Evolutionary conservation across 768 basidiomycete genomes (phyloP).

Genomic region (Auriculariales sp.): DNA sequence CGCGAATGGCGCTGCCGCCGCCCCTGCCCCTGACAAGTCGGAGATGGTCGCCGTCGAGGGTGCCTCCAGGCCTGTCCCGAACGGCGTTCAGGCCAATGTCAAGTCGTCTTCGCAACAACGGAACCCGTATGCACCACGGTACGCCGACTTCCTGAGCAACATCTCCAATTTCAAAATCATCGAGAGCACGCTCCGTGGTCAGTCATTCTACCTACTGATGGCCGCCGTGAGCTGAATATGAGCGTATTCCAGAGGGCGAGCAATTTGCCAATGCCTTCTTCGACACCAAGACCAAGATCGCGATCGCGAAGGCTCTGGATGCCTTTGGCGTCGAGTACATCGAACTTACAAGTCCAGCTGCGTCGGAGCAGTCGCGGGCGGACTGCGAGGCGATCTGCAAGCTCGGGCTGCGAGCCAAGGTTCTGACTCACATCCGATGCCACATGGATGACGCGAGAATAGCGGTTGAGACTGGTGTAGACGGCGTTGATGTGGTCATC

Average conservation of each 20-base stretch:
- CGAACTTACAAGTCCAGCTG: conserved; percentile 94
- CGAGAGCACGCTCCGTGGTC: conserved; percentile 90
- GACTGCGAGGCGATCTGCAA: conserved; percentile 99
- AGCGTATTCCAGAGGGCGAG: conserved; percentile 62
- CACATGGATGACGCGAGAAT: conserved; percentile 99
- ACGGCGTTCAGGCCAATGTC: conserved; percentile 22
- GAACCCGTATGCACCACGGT: conserved; percentile 84
- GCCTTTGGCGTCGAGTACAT: conserved; percentile 99
- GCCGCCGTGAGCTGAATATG: neutral
- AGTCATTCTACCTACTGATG: conserved; percentile 9
- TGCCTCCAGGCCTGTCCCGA: no score
- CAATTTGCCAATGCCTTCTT: conserved; percentile 99
- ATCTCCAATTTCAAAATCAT: conserved; percentile 92
- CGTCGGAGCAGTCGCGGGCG: conserved; percentile 83
- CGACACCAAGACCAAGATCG: conserved; percentile 98
- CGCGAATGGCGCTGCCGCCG: conserved; percentile 30
- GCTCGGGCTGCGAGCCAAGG: conserved; percentile 90
- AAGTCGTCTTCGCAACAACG: conserved; percentile 22
- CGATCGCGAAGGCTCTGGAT: conserved; percentile 94
- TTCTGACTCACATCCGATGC: conserved; percentile 96
- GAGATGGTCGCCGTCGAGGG: conserved; percentile 72
- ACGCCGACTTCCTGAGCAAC: conserved; percentile 85
- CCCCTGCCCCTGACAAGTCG: conserved; percentile 11
- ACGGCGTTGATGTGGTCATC: conserved; percentile 98
- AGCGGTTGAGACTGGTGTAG: conserved; percentile 96